Evolutionary conservation across 1,284 basidiomycete genomes (phyloP).

Genomic region (Cystobasidiaceae sp.): DNA sequence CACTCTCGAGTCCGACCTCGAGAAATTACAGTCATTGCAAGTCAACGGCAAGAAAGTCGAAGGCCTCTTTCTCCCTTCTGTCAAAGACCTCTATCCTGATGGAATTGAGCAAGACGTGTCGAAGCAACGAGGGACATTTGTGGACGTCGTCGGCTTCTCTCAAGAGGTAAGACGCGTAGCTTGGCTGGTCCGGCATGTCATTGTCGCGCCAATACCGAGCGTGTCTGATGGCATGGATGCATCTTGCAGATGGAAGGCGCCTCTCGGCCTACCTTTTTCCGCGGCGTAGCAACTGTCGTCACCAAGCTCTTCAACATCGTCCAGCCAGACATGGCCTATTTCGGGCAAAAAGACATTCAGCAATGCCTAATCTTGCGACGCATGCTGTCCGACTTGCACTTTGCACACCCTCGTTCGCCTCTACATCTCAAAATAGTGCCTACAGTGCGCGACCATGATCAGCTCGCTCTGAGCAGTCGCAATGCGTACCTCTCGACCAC

Average conservation of each 20-base stretch:
- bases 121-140: constrained; percentile 77
- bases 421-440: constrained; percentile 73
- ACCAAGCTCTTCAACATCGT: constrained; percentile 91
- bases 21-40: constrained; percentile 58
- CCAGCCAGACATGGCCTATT: constrained; percentile 88
- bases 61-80: constrained; percentile 71
- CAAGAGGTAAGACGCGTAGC: constrained; percentile 24
- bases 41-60: constrained; percentile 42
- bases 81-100: constrained; percentile 78
- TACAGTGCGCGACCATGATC: constrained; percentile 62
- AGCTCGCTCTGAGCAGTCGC: constrained; percentile 81
- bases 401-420: constrained; percentile 63
- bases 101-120: constrained; percentile 75
- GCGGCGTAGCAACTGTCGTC: constrained; percentile 91
- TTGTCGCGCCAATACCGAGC: no score
- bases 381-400: constrained; percentile 74
- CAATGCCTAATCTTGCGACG: constrained; percentile 82
- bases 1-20: constrained; percentile 56
- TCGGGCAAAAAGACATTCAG: constrained; percentile 98
- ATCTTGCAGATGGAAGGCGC: constrained; percentile 72
- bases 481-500: constrained; percentile 72
- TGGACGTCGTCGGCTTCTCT: constrained; percentile 76
- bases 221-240: no score
- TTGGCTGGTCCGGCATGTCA: no score
- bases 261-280: constrained; percentile 83